Percentiles rank a stretch among this genome's conserved stretches.
phyloP scores from a whole-genome alignment of 805 yeast species.

The Teunomyces tritomae region DNA sequence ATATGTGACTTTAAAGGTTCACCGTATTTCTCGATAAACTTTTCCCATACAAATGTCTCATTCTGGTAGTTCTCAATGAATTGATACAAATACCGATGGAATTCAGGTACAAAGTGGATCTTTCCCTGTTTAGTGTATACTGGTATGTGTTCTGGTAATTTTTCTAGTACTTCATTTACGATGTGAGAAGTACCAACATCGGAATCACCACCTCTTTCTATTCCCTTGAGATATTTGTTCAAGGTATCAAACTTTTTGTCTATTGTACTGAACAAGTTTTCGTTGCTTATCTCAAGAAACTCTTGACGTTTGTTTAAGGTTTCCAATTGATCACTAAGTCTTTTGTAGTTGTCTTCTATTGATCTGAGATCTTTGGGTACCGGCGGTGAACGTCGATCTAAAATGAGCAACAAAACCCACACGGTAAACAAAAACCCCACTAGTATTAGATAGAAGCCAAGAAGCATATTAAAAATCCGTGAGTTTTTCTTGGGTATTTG shows the following conservation, averaged over 20 bases:
- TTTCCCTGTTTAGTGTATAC: slow-evolving; percentile 29
- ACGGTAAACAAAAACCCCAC: not conserved
- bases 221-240: slow-evolving; percentile 7
- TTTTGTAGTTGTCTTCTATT: slow-evolving; percentile 2
- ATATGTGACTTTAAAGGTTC: slow-evolving; percentile 11
- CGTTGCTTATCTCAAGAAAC: slow-evolving; percentile 15
- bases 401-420: not conserved
- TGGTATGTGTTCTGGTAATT: slow-evolving; percentile 32
- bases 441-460: not conserved
- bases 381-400: not conserved
- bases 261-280: slow-evolving; percentile 12
- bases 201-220: slow-evolving; percentile 15
- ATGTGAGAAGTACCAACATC: slow-evolving; percentile 14
- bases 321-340: slow-evolving; percentile 1
- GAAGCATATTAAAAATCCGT: not conserved
- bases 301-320: slow-evolving; percentile 18
- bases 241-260: slow-evolving; percentile 15
- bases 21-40: slow-evolving; percentile 21
- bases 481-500: not conserved
- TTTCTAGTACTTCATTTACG: slow-evolving; percentile 16
- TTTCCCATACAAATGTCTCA: slow-evolving; percentile 19
- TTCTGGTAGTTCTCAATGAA: slow-evolving; percentile 29
- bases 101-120: slow-evolving; percentile 39
- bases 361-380: not conserved
- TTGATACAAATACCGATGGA: slow-evolving; percentile 31